Base-by-base conservation (phyloP, 1,284 basidiomycete genomes). In the Leccinum holopus region DNA sequence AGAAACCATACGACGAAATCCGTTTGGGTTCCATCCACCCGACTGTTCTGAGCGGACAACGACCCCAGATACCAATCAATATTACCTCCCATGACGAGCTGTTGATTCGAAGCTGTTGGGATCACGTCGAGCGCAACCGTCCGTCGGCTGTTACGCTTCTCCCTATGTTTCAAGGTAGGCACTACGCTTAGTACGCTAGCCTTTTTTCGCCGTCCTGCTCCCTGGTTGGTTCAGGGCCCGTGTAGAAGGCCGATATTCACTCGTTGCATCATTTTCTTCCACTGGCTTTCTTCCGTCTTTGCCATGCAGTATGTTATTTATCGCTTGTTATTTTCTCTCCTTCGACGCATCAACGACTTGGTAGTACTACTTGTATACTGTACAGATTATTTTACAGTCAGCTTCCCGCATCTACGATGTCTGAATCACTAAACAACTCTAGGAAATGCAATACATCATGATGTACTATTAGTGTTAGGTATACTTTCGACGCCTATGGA, bases 61-160 rank as follows among this genome's bases (percentile, higher is more conserved):
- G 61, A 0, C 72, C 73, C 49, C 5, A 55, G 25, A 65, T 74
- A 54, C 62, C 64, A 12, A 58, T 5, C 8, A 9, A 25, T 30
- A 58, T 72, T n/a, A 55, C 61, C 21, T 28, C 0, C 2, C n/a
- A 35, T 59, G 59, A 75, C 47, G 37, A 39, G 35, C 47, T 41
- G 3, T 33, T 69, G 8, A 75, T 72, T 8, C 51, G 4, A 39
- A 44, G 1, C 32, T 74, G 70, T 37, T 72, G 73, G 70, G 51
- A 71, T 57, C 54, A 1, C 0, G 58, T 66, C 21, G 67, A 72
- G 30, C 5, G 9, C 7, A 44, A 44, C n/a, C 41, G 41, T 18
- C 41, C 41, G 41, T 44, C 41, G n/a, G n/a, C 41, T 44, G 41
- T 11, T 11, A 18, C 10, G 10, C 41, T 44, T 6, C 5, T 18